Conservation (phyloP, 1,284 basidiomycete genomes). For the Schizopora paradoxa region DNA sequence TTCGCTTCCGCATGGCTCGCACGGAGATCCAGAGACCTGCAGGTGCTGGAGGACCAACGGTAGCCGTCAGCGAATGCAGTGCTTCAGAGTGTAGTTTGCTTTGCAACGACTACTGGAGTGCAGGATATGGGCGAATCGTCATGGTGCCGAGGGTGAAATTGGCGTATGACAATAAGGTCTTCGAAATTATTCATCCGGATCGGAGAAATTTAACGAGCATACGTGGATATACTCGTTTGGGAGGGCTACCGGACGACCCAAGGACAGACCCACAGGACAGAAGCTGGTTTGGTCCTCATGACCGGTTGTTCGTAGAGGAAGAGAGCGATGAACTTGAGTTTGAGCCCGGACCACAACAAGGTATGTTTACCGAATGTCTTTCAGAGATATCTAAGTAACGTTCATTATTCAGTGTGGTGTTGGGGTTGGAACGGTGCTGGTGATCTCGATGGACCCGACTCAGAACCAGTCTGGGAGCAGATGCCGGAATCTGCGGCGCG, state of each 20-base stretch:
- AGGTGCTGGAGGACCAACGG: too few relatives aligned
- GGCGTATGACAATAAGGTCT: slow-evolving; percentile 93
- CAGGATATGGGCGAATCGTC: slow-evolving; percentile 89
- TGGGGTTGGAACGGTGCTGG: slow-evolving; percentile 99
- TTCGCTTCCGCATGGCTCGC: slow-evolving; percentile 89
- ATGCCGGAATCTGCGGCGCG: slow-evolving; percentile 67
- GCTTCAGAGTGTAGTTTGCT: slow-evolving; percentile 92
- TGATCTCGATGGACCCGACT: slow-evolving; percentile 89
- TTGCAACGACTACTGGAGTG: slow-evolving; percentile 92
- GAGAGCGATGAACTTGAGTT: slow-evolving; percentile 77
- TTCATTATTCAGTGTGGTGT: slow-evolving; percentile 73
- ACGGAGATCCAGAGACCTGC: too few relatives aligned
- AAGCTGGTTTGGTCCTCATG: slow-evolving; percentile 93
- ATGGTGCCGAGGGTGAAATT: slow-evolving; percentile 96
- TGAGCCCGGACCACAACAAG: slow-evolving; percentile 76
- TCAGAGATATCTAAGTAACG: background rate
- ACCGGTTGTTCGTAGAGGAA: slow-evolving; percentile 84
- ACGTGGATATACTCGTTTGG: slow-evolving; percentile 83
- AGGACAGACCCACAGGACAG: slow-evolving; percentile 92
- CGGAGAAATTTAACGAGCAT: slow-evolving; percentile 90
- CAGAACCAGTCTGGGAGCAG: slow-evolving; percentile 91
- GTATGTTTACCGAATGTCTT: slow-evolving; percentile 50
- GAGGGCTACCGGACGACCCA: slow-evolving; percentile 90
- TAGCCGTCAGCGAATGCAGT: slow-evolving; percentile 82
- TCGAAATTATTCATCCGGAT: slow-evolving; percentile 85